phyloP scores from a whole-genome alignment of 23 red algal genomes.

The Chondrus crispus region DNA sequence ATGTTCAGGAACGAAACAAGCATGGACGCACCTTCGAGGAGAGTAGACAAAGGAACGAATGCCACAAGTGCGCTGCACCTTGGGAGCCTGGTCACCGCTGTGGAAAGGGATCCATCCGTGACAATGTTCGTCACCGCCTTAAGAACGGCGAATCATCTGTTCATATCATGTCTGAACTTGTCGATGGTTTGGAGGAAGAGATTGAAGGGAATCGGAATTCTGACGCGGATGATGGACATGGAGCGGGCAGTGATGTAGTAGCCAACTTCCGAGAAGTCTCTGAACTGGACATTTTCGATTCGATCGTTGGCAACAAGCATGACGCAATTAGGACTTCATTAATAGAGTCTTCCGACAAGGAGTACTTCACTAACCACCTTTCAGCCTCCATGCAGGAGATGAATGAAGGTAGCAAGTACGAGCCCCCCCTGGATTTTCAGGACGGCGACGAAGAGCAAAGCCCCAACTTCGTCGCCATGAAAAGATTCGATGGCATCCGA shows the following conservation, averaged over 20 bases:
- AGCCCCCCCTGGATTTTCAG: not conserved
- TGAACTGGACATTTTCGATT: too few species aligned
- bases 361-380: constrained; percentile 34
- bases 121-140: not conserved
- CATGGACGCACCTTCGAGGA: constrained; percentile 15
- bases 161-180: constrained; percentile 27
- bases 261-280: too few species aligned
- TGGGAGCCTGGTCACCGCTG: constrained; percentile 29
- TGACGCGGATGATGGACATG: not conserved
- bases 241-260: too few species aligned
- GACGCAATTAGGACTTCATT: too few species aligned
- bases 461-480: not conserved
- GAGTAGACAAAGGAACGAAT: not conserved
- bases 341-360: too few species aligned
- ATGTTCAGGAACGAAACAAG: not conserved
- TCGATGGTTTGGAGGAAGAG: constrained; percentile 25
- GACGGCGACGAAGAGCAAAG: not conserved
- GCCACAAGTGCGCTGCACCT: not conserved
- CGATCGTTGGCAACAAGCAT: too few species aligned
- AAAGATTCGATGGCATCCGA: too few species aligned
- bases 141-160: constrained; percentile 10
- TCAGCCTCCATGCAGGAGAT: not conserved
- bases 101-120: not conserved
- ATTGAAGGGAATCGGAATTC: not conserved
- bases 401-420: not conserved